These are phyloP conservation scores for Coniophora puteana DNA, from an alignment of 1,284 basidiomycete genomes.

Conservation along the genomic window DNA sequence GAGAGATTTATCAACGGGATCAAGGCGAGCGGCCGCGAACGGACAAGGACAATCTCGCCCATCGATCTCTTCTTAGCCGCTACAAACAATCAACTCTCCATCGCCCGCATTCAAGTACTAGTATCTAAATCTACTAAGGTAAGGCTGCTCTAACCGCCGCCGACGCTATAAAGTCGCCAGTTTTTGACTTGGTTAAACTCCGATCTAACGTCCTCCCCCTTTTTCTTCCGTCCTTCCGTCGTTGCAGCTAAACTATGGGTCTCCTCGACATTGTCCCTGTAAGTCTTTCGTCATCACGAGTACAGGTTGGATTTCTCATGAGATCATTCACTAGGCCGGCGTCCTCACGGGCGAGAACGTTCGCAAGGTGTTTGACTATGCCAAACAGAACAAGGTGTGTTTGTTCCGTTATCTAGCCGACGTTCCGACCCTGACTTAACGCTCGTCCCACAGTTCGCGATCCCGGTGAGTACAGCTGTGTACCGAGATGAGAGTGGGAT, in stretches of 20 bases:
- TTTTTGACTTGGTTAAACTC: too few species aligned
- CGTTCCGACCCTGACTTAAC: constrained; percentile 3
- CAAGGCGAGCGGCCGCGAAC: background rate
- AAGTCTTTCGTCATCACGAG: constrained; percentile 24
- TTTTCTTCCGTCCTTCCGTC: constrained; percentile 2
- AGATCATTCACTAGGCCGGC: constrained; percentile 48
- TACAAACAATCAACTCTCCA: background rate
- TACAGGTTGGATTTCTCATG: constrained; percentile 9
- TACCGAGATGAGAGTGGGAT: background rate
- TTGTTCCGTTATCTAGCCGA: background rate
- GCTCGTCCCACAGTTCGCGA: constrained; percentile 51
- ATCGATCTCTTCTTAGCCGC: background rate
- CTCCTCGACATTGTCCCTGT: constrained; percentile 59
- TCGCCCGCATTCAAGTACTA: background rate
- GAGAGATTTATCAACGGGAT: background rate
- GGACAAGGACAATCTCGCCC: background rate
- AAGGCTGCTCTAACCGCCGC: too few species aligned
- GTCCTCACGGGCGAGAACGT: constrained; percentile 73
- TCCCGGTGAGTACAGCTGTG: constrained; percentile 48
- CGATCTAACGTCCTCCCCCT: constrained; percentile 1
- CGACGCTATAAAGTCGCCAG: too few species aligned
- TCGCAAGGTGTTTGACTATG: constrained; percentile 73
- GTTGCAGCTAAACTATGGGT: constrained; percentile 36
- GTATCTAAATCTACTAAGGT: background rate
- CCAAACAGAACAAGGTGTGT: constrained; percentile 61